Evolutionary conservation across 164 flowering plant species (phyloP), one percentile per base, ranked within the genome.

Genomic region (Chimonanthus salicifolius): DNA sequence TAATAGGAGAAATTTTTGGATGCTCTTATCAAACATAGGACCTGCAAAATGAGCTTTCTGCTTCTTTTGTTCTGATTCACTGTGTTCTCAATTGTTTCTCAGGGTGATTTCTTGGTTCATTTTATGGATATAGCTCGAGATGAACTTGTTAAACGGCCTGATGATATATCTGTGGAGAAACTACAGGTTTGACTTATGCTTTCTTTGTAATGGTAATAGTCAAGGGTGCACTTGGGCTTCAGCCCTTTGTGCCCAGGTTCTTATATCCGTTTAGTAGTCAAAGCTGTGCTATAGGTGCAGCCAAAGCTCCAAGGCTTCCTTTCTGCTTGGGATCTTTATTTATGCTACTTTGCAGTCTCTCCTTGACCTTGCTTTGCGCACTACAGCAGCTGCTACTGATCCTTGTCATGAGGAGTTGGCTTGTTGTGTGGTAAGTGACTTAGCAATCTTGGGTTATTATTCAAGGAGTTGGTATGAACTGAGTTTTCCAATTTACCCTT

Each of bases 91-190:
- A 33, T 45, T 45, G 18, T n/a, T 16, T 13, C 63, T 10, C 86
- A 92, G 98, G 99, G 97, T 74, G 99, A 96, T 82, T 96, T 96
- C 83, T 75, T 96, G 83, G 98, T 96, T 77, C 98, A 96, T 85
- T 96, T 96, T 77, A 90, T 94, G 97, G 98, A 96, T 82, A 94
- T 94, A 67, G 97, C 99, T 77, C 85, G 87, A 72, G 99, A 95
- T 73, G 97, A 95, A 80, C 97, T 93, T 51, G 72, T 76, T 4
- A 95, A 93, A 80, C 88, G 85, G 83, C 81, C 82, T 75, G 95
- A 89, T 78, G 95, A 89, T 44, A 87, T 94, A 69, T 92, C 97
- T 60, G 92, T 86, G 62, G 99, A 92, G 83, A 94, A 96, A 82
- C 83, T 94, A 76, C 99, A 94, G 99, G 99, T 93, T 70, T 6